phyloP scores from a whole-genome alignment of 2,329 filamentous ascomycete species.

The Cytospora chrysosperma region DNA sequence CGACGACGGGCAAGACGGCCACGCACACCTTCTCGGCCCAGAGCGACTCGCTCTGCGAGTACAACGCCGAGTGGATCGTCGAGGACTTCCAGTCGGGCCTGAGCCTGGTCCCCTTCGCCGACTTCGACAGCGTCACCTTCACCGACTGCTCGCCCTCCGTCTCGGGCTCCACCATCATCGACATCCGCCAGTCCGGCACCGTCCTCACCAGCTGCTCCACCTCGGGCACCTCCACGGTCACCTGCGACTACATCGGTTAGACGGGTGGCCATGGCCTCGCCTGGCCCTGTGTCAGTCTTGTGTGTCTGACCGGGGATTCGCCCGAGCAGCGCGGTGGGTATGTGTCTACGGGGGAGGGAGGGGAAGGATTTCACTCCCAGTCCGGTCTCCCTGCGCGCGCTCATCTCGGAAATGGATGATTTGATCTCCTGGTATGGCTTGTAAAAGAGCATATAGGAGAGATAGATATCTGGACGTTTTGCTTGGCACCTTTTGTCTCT shows the following conservation, averaged over 20 bases:
- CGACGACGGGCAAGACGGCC: conserved; percentile 48
- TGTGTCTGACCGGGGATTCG: not conserved
- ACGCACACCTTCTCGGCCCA: conserved; percentile 49
- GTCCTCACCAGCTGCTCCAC: conserved; percentile 20
- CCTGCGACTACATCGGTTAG: conserved; percentile 36
- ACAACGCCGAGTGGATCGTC: conserved; percentile 63
- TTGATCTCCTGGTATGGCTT: not conserved
- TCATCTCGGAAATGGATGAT: not conserved
- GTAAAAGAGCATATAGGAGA: not conserved
- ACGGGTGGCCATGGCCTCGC: not conserved
- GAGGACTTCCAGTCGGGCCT: conserved; percentile 47
- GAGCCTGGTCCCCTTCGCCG: conserved; percentile 41
- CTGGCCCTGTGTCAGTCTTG: no score
- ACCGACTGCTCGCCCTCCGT: conserved; percentile 35
- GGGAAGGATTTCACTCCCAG: no score
- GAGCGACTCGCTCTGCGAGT: conserved; percentile 44
- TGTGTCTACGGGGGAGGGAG: not conserved
- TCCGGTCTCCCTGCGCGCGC: not conserved
- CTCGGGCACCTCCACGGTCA: conserved; percentile 16
- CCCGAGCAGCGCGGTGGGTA: not conserved
- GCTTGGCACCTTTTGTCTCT: not conserved
- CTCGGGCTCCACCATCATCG: conserved; percentile 41
- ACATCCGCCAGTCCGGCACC: conserved; percentile 18
- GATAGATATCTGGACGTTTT: not conserved
- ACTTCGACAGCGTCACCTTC: conserved; percentile 47